Percentiles rank a stretch among this genome's conserved stretches.
phyloP scores from a whole-genome alignment of 805 yeast genomes.

The Priceomyces haplophilus region DNA sequence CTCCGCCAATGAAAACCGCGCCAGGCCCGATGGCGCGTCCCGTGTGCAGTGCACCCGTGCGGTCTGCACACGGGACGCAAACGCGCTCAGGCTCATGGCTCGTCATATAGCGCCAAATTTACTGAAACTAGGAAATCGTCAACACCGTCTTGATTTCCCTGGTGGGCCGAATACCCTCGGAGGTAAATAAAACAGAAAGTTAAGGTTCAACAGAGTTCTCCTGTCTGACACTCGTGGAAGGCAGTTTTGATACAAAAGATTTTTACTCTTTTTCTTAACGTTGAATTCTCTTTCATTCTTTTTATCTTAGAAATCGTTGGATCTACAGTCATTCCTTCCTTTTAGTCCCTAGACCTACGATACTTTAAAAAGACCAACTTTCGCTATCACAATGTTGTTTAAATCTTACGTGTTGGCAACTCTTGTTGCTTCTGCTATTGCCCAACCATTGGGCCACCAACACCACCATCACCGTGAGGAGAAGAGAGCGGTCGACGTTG shows the following conservation, averaged over 20 bases:
- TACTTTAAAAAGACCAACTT: conserved; percentile 6
- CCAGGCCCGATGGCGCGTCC: too few species aligned
- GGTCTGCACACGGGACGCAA: not conserved
- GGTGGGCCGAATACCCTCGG: conserved; percentile 1
- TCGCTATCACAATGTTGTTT: conserved; percentile 42
- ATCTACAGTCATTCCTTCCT: conserved; percentile 38
- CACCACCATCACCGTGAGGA: conserved; percentile 49
- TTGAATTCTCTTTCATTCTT: not conserved
- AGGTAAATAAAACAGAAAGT: conserved; percentile 2
- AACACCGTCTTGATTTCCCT: conserved; percentile 3
- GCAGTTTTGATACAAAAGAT: not conserved
- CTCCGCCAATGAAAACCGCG: too few species aligned
- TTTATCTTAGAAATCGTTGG: conserved; percentile 3
- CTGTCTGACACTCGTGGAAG: not conserved
- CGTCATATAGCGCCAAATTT: not conserved
- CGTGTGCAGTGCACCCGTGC: not conserved
- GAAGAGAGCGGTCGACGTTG: conserved; percentile 43
- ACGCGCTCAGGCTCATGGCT: conserved; percentile 1
- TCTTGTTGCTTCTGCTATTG: conserved; percentile 48
- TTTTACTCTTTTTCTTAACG: not conserved
- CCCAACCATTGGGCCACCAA: conserved; percentile 63
- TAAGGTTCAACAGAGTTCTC: not conserved
- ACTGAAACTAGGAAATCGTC: conserved; percentile 4
- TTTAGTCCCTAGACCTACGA: conserved; percentile 26
- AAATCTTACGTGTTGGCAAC: conserved; percentile 46